Evolutionary conservation across 371 early-diverging fungal species (phyloP).

Genomic region (Mucor lusitanicus): DNA sequence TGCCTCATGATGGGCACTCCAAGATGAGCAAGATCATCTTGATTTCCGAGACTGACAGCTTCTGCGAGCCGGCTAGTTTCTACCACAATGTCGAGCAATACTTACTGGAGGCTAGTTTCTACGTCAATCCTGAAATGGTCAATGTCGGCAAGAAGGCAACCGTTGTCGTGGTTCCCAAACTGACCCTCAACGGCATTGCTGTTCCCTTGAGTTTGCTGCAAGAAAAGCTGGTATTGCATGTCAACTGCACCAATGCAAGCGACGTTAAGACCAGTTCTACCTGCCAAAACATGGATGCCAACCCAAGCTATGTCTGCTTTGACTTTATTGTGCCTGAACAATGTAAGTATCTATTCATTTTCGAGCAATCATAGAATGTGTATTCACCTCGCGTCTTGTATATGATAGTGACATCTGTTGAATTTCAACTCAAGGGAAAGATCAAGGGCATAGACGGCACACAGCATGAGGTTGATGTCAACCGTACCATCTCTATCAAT

Average conservation of each 20-base stretch:
- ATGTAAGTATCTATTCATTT: slow-evolving; percentile 20
- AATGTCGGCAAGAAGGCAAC: slow-evolving; percentile 42
- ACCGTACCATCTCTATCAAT: not conserved
- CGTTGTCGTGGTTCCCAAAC: slow-evolving; percentile 44
- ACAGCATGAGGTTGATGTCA: not conserved
- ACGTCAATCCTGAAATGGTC: slow-evolving; percentile 52
- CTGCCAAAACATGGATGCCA: slow-evolving; percentile 19
- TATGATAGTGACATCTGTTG: slow-evolving; percentile 22
- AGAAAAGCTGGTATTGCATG: slow-evolving; percentile 37
- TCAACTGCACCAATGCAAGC: slow-evolving; percentile 25
- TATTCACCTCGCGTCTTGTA: not conserved
- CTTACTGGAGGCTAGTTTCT: slow-evolving; percentile 34
- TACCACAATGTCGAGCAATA: slow-evolving; percentile 37
- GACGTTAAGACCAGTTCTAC: slow-evolving; percentile 31
- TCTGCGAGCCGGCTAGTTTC: slow-evolving; percentile 41
- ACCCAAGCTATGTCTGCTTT: slow-evolving; percentile 12
- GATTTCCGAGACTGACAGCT: slow-evolving; percentile 36
- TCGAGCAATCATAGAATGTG: not conserved
- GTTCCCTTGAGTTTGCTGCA: slow-evolving; percentile 39
- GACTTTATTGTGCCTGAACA: slow-evolving; percentile 40
- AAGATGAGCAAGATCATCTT: slow-evolving; percentile 13
- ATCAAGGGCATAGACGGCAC: slow-evolving; percentile 23
- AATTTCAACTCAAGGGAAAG: slow-evolving; percentile 34
- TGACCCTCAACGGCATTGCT: slow-evolving; percentile 25
- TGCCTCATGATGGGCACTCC: not conserved